Base-by-base conservation (phyloP, 768 basidiomycete species). In the Russula sp. region DNA sequence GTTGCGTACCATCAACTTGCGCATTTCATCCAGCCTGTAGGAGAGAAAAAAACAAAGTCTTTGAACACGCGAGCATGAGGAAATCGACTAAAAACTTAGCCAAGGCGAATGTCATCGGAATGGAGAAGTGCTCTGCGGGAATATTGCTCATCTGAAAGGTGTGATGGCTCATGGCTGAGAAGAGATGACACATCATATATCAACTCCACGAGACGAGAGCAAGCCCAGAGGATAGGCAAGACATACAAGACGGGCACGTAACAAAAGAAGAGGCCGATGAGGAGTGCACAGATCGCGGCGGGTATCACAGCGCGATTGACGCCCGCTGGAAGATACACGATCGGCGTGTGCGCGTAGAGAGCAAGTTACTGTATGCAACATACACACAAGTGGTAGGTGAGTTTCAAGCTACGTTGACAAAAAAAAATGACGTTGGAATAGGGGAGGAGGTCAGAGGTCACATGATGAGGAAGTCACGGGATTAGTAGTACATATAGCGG, bases 241-340 rank as follows among this genome's bases (percentile, higher is more conserved):
- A 58, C 67, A 27, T 44, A 68, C 67, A 82, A 79, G 74, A 76
- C 73, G 8, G 77, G 76, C 7, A 75, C 67, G 55, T 77, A 77
- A 39, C 65, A 74, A 71, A 79, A 79, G 70, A 78, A 78, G 62
- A 76, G 73, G 8, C 75, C 78, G 59, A 84, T 73, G n/a, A 63
- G 70, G 5, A 84, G 70, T 0, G 80, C 77, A 20, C 71, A 61
- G 5, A 76, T 48, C 70, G 81, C 81, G 0, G 83, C 79, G 0
- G 79, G 79, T 50, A 82, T 73, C 54, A 80, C 22, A 2, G 50
- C 35, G 42, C 35, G 70, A 69, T 77, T 79, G 34, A 74, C 64
- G 62, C 83, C 82, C n/a, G 80, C 44, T 82, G 80, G 73, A 86
- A 76, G 42, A 85, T 76, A 27, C 80, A 80, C 20, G 83, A 76